Evolutionary conservation across 805 yeast genomes (phyloP), one percentile per base, ranked within the genome.

Genomic region (Nakazawaea holstii): DNA sequence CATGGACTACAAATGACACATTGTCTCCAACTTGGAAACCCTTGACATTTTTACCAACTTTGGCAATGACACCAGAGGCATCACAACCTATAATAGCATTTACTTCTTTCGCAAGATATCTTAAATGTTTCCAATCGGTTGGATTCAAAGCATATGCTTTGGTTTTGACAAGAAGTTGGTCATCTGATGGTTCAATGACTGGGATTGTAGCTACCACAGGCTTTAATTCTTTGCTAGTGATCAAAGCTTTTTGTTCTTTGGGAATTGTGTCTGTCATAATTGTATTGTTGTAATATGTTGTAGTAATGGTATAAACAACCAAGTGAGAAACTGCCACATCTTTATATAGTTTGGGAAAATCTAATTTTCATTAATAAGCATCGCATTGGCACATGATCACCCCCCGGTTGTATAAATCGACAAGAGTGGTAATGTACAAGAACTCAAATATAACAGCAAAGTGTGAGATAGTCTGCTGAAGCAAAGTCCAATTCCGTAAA

Each of bases 1-100:
- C 90, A 48, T 74, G 82, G 24, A 72, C 67, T 49, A 76, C 65
- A 9, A 77, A 73, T 39, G 74, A 72, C 13, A 81, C 80, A 17
- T 56, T 53, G 50, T 84, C 89, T 40, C 88, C 89, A 17, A 69
- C 67, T 17, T 52, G 60, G 63, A 65, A 60, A 11, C 46, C 64
- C 46, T 44, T 58, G 50, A 67, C 79, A 9, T 67, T 64, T 8
- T 67, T 56, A 13, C 84, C 83, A 26, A 78, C 75, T 14, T 70
- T 71, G 30, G 66, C 68, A 39, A 82, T 78, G 30, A 66, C 67
- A 32, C 89, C 89, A 40, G 84, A 62, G 30, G 71, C 75, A 56
- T 84, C 90, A 46, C 78, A 65, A 15, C 91, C 91, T 10, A 70
- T 58, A 40, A 80, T 68, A 27, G 26, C 15, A 13, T 30, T 30